These are phyloP conservation scores for Neonectria magnoliae DNA, from an alignment of 2,329 filamentous ascomycete genomes.

Conservation along the genomic window DNA sequence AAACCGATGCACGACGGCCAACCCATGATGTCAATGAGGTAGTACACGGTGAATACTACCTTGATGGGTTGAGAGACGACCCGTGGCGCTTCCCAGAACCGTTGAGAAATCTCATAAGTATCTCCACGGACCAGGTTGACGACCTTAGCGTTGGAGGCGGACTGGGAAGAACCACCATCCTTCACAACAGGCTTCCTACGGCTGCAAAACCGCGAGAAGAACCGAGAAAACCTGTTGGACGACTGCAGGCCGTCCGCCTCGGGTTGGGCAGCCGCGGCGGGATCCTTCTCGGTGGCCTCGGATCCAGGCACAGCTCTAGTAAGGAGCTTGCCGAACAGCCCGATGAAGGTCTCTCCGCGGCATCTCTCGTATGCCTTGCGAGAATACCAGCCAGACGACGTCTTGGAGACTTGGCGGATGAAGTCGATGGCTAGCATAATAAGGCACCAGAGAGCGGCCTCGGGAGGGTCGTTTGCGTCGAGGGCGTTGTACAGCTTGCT, in stretches of 20 bases:
- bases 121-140: slow-evolving; percentile 86
- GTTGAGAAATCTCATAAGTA: slow-evolving; percentile 82
- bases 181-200: slow-evolving; percentile 28
- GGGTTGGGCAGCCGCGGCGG: neutral
- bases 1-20: slow-evolving; percentile 82
- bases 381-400: slow-evolving; percentile 75
- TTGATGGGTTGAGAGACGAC: slow-evolving; percentile 81
- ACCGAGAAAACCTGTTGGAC: slow-evolving; percentile 16
- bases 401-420: slow-evolving; percentile 49
- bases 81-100: slow-evolving; percentile 88
- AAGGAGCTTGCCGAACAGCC: slow-evolving; percentile 50
- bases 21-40: slow-evolving; percentile 79
- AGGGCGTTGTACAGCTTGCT: slow-evolving; percentile 50
- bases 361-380: slow-evolving; percentile 85
- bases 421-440: slow-evolving; percentile 49
- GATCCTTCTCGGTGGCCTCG: slow-evolving; percentile 50
- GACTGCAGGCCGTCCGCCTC: neutral
- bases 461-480: slow-evolving; percentile 41
- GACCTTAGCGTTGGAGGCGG: slow-evolving; percentile 89
- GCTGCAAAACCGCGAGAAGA: slow-evolving; percentile 35
- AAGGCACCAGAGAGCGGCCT: slow-evolving; percentile 50
- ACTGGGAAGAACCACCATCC: slow-evolving; percentile 48
- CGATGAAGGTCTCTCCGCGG: slow-evolving; percentile 71
- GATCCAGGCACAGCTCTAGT: slow-evolving; percentile 52
- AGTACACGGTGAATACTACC: slow-evolving; percentile 72